A percentile compares a stretch with the other conserved stretches of the same genome.
Conservation (phyloP, 2,329 filamentous ascomycete species). For the Fusarium mangiferae region DNA sequence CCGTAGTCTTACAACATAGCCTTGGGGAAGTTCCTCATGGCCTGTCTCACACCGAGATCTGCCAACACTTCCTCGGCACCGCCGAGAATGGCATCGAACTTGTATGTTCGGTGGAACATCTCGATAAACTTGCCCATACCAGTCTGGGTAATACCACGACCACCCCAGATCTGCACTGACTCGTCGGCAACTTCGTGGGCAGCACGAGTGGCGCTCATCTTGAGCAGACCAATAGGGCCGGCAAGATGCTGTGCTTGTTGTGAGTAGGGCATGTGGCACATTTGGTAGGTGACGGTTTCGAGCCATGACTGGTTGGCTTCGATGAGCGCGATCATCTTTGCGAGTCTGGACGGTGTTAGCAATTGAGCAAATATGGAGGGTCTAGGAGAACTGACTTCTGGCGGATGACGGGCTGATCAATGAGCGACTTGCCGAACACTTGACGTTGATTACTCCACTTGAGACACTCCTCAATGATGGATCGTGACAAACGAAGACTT, state of each 20-base stretch:
- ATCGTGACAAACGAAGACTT: slow-evolving; percentile 72
- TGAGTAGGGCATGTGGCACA: slow-evolving; percentile 84
- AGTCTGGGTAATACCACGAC: slow-evolving; percentile 79
- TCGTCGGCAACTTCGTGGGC: slow-evolving; percentile 88
- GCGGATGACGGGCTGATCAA: slow-evolving; percentile 84
- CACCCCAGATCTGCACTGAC: slow-evolving; percentile 86
- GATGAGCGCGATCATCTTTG: slow-evolving; percentile 85
- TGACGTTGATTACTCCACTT: slow-evolving; percentile 91
- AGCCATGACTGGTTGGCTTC: slow-evolving; percentile 90
- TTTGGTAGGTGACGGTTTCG: slow-evolving; percentile 86
- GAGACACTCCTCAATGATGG: slow-evolving; percentile 82
- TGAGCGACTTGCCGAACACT: slow-evolving; percentile 83
- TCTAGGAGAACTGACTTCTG: slow-evolving; percentile 69
- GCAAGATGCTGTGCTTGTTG: slow-evolving; percentile 80
- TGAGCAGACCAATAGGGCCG: slow-evolving; percentile 84
- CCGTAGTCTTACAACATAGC: slow-evolving; percentile 71
- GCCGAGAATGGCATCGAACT: slow-evolving; percentile 82
- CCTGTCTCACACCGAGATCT: slow-evolving; percentile 85
- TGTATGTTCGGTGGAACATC: slow-evolving; percentile 86
- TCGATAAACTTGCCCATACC: slow-evolving; percentile 87
- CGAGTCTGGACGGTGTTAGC: slow-evolving; percentile 62
- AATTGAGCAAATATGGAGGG: neutral
- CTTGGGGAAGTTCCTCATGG: slow-evolving; percentile 86
- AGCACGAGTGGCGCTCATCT: slow-evolving; percentile 79
- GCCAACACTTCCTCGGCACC: slow-evolving; percentile 85